Conservation (phyloP, 2,329 filamentous ascomycete genomes). For the Penicillium freii region DNA sequence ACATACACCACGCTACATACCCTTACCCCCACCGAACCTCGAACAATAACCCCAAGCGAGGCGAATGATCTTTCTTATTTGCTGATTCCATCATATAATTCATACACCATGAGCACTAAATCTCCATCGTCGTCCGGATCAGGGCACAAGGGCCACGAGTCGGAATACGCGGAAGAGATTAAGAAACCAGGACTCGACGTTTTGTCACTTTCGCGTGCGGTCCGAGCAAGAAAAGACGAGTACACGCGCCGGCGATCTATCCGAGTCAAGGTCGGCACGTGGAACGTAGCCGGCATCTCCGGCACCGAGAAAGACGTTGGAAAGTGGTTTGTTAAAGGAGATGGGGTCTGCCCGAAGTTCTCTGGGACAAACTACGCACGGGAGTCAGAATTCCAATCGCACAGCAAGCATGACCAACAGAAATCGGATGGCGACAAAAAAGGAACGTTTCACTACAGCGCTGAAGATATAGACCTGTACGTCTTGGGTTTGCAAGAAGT, state of each 20-base stretch:
- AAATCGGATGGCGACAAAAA: constrained; percentile 44
- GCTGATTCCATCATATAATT: neutral
- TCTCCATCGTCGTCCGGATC: constrained; percentile 8
- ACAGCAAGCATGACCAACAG: constrained; percentile 46
- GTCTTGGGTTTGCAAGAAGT: constrained; percentile 90
- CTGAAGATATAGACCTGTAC: constrained; percentile 78
- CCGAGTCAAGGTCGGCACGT: constrained; percentile 85
- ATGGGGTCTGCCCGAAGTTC: constrained; percentile 65
- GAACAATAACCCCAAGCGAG: neutral
- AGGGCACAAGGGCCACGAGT: constrained; percentile 15
- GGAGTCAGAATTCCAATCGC: constrained; percentile 17
- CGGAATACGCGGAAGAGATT: constrained; percentile 18
- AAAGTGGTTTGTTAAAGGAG: constrained; percentile 80
- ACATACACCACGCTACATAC: constrained; percentile 5
- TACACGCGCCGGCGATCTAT: constrained; percentile 73
- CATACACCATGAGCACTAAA: constrained; percentile 12
- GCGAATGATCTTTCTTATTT: neutral
- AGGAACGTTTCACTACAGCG: constrained; percentile 37
- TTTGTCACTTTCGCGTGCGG: constrained; percentile 53
- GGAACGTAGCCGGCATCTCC: constrained; percentile 86
- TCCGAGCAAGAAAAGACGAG: constrained; percentile 73
- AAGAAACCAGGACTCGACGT: constrained; percentile 28
- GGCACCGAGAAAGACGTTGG: constrained; percentile 85
- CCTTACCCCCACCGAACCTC: neutral
- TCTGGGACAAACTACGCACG: constrained; percentile 47